phyloP scores from a whole-genome alignment of 2,329 filamentous ascomycete genomes.

The Sarocladium strictum region DNA sequence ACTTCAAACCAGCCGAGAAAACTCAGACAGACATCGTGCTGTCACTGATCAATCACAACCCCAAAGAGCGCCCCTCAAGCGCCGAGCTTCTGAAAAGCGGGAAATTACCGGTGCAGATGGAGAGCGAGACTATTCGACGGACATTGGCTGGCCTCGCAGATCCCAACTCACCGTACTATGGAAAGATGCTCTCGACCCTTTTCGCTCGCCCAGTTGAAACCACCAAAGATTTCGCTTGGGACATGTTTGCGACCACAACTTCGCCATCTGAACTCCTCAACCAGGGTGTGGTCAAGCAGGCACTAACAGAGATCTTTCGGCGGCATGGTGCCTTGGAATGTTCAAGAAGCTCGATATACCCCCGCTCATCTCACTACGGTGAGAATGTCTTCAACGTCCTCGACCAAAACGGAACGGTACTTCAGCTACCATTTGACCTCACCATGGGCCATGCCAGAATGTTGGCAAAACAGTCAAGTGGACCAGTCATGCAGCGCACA shows the following conservation, averaged over 20 bases:
- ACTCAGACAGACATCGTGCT: slow-evolving; percentile 74
- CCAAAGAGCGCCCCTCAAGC: slow-evolving; percentile 76
- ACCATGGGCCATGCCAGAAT: slow-evolving; percentile 83
- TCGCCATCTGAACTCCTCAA: slow-evolving; percentile 59
- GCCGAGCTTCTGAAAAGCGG: slow-evolving; percentile 77
- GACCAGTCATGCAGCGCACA: slow-evolving; percentile 62
- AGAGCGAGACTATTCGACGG: slow-evolving; percentile 83
- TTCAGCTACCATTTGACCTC: slow-evolving; percentile 92
- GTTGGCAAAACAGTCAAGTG: slow-evolving; percentile 64
- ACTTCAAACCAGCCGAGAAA: slow-evolving; percentile 65
- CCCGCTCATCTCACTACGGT: slow-evolving; percentile 71
- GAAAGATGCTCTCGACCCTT: slow-evolving; percentile 80
- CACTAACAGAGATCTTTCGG: slow-evolving; percentile 72
- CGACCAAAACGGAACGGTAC: slow-evolving; percentile 75
- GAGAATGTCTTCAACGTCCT: slow-evolving; percentile 72
- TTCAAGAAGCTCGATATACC: slow-evolving; percentile 70
- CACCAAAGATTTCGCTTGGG: slow-evolving; percentile 76
- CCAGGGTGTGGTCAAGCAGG: slow-evolving; percentile 67
- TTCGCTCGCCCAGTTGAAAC: slow-evolving; percentile 72
- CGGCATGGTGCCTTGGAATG: slow-evolving; percentile 84
- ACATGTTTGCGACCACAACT: slow-evolving; percentile 54
- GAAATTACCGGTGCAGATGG: slow-evolving; percentile 83
- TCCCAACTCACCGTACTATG: slow-evolving; percentile 79
- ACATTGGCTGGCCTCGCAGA: slow-evolving; percentile 77
- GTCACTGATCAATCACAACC: slow-evolving; percentile 74